A percentile compares a stretch with the other conserved stretches of the same genome.
These are phyloP conservation scores for Gomphus sp. DNA, from an alignment of 1,284 basidiomycete species.

Conservation along the genomic window DNA sequence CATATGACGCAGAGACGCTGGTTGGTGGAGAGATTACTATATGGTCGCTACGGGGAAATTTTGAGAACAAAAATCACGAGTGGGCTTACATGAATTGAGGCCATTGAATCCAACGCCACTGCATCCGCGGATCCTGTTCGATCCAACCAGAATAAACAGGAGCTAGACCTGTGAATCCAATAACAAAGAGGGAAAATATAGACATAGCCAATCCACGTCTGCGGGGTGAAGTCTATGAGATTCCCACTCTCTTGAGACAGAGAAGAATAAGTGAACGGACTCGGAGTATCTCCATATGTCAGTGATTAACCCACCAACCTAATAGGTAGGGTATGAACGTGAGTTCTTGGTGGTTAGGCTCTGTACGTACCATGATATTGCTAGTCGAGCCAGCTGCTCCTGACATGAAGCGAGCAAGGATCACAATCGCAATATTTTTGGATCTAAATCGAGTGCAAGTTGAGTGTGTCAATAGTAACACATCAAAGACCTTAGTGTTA, in stretches of 20 bases:
- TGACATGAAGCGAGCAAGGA: conserved; percentile 57
- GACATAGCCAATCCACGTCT: conserved; percentile 70
- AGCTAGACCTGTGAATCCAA: conserved; percentile 56
- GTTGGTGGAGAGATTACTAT: conserved; percentile 11
- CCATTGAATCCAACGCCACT: conserved; percentile 83
- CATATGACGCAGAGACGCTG: conserved; percentile 17
- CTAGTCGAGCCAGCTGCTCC: conserved; percentile 56
- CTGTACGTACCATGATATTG: conserved; percentile 64
- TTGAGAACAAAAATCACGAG: too few relatives aligned
- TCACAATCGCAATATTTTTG: conserved; percentile 62
- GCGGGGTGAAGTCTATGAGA: background rate
- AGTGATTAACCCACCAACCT: conserved; percentile 5
- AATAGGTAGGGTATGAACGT: background rate
- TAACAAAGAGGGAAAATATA: conserved; percentile 47
- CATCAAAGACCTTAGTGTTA: background rate
- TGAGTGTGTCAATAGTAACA: too few relatives aligned
- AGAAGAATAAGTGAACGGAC: conserved; percentile 26
- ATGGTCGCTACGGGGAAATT: too few relatives aligned
- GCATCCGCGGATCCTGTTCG: conserved; percentile 47
- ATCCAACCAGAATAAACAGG: conserved; percentile 61
- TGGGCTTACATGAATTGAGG: conserved; percentile 40
- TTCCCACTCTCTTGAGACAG: background rate
- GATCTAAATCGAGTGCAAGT: conserved; percentile 34
- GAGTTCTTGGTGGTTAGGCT: background rate
- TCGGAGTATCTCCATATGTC: conserved; percentile 59